These are phyloP conservation scores for Trametes hirsuta DNA, from an alignment of 1,284 basidiomycete genomes.

Conservation along the genomic window DNA sequence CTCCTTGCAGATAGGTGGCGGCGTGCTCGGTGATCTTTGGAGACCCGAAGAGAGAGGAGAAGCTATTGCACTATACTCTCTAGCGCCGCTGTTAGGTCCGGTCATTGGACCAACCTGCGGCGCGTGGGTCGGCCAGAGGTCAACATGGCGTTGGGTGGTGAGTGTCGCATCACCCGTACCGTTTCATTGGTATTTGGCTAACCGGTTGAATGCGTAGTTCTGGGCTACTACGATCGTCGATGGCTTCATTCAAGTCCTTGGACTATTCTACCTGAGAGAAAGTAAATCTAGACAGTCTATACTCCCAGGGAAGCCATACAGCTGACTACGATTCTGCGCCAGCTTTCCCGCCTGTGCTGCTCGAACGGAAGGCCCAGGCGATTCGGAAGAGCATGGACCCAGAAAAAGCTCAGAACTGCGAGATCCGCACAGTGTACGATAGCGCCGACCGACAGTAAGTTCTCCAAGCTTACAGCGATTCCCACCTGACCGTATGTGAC, in stretches of 20 bases:
- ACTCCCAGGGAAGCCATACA: too few species aligned
- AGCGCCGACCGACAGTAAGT: conserved; percentile 35
- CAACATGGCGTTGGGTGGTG: conserved; percentile 45
- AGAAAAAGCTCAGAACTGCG: conserved; percentile 32
- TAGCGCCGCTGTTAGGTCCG: conserved; percentile 48
- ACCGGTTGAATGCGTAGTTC: conserved; percentile 34
- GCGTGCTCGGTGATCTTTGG: conserved; percentile 54
- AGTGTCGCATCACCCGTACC: conserved; percentile 4
- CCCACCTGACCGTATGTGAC: neutral
- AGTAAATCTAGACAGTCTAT: conserved; percentile 31
- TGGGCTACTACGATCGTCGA: conserved; percentile 44
- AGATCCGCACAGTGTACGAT: conserved; percentile 35
- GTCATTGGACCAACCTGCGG: conserved; percentile 46
- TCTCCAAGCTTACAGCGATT: neutral
- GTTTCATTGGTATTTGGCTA: neutral
- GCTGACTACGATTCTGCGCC: neutral
- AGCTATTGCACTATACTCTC: conserved; percentile 51
- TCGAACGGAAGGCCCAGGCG: conserved; percentile 45
- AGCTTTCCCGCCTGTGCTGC: conserved; percentile 51
- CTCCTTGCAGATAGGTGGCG: conserved; percentile 43
- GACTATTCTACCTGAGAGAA: conserved; percentile 50
- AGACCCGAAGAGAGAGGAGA: conserved; percentile 48
- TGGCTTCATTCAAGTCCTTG: conserved; percentile 41
- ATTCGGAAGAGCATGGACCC: conserved; percentile 44
- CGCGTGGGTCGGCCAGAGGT: conserved; percentile 43